phyloP scores from a whole-genome alignment of 208 protist species.

The Angomonas desouzai region DNA sequence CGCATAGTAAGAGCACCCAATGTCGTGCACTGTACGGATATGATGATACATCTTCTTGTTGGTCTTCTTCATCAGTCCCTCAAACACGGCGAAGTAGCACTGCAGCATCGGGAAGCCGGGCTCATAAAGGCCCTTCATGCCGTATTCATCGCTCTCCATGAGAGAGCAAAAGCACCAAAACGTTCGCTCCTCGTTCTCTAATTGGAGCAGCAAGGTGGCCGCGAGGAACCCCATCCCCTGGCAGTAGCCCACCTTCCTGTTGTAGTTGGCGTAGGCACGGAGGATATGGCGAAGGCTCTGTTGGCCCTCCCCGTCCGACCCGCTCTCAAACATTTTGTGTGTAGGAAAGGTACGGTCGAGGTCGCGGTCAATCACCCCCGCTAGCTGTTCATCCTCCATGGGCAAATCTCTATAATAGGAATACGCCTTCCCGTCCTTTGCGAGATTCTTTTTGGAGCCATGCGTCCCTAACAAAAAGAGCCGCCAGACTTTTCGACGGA shows the following conservation, averaged over 20 bases:
- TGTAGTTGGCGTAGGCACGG: constrained; percentile 70
- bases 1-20: constrained; percentile 62
- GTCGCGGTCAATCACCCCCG: constrained; percentile 76
- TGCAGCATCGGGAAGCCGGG: constrained; percentile 77
- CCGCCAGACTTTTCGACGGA: constrained; percentile 63
- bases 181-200: constrained; percentile 75
- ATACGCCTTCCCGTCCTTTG: constrained; percentile 11
- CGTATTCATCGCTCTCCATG: constrained; percentile 70
- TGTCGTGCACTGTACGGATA: constrained; percentile 25
- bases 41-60: constrained; percentile 32
- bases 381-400: constrained; percentile 25
- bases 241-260: constrained; percentile 77
- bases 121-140: constrained; percentile 56
- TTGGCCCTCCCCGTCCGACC: constrained; percentile 35
- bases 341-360: constrained; percentile 85
- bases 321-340: constrained; percentile 57
- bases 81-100: constrained; percentile 59
- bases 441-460: constrained; percentile 10
- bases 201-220: constrained; percentile 70
- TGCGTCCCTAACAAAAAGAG: constrained; percentile 43
- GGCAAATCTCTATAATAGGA: constrained; percentile 28
- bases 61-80: constrained; percentile 49
- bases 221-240: constrained; percentile 92
- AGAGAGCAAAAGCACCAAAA: constrained; percentile 85
- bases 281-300: constrained; percentile 67